Conservation (phyloP, 2,329 filamentous ascomycete genomes). For the Neoarthrinium moseri region DNA sequence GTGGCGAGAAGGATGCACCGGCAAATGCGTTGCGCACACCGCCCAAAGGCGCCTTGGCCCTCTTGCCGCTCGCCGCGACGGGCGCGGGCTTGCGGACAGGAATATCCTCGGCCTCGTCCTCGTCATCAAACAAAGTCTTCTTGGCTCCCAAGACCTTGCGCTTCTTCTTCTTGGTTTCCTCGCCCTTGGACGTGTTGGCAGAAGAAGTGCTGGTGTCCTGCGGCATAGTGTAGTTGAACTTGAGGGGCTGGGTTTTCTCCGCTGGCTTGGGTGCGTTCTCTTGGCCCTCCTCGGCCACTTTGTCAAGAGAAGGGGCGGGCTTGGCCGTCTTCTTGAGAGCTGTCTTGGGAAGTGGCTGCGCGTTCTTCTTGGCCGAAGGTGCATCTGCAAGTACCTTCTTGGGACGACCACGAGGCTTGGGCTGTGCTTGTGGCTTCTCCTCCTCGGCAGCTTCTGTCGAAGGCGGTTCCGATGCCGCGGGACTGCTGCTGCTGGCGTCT, state of each 20-base stretch:
- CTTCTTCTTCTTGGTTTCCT: constrained; percentile 63
- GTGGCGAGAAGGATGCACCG: constrained; percentile 61
- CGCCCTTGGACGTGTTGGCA: constrained; percentile 26
- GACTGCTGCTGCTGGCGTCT: constrained; percentile 14
- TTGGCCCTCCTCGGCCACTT: constrained; percentile 37
- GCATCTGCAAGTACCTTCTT: constrained; percentile 47
- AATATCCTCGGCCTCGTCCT: constrained; percentile 54
- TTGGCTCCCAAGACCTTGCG: constrained; percentile 68
- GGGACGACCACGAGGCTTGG: constrained; percentile 44
- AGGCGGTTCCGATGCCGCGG: constrained; percentile 16
- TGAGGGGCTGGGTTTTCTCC: constrained; percentile 27
- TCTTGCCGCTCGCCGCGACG: constrained; percentile 20
- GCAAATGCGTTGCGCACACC: constrained; percentile 48
- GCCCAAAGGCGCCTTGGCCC: constrained; percentile 36
- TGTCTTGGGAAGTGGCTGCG: constrained; percentile 30
- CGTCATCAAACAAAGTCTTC: constrained; percentile 71
- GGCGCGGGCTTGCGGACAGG: constrained; percentile 25
- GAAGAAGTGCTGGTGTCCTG: constrained; percentile 24
- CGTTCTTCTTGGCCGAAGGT: constrained; percentile 45
- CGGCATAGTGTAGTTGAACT: constrained; percentile 26
- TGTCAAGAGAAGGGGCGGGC: constrained; percentile 31
- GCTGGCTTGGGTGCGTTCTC: constrained; percentile 11
- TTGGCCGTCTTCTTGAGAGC: constrained; percentile 28
- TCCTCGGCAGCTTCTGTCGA: constrained; percentile 9
- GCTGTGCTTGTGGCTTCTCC: constrained; percentile 24